A percentile compares a stretch with the other conserved stretches of the same genome.
Evolutionary conservation across 2,329 filamentous ascomycete species (phyloP).

Genomic region (Aspergillus pseudotamarii): DNA sequence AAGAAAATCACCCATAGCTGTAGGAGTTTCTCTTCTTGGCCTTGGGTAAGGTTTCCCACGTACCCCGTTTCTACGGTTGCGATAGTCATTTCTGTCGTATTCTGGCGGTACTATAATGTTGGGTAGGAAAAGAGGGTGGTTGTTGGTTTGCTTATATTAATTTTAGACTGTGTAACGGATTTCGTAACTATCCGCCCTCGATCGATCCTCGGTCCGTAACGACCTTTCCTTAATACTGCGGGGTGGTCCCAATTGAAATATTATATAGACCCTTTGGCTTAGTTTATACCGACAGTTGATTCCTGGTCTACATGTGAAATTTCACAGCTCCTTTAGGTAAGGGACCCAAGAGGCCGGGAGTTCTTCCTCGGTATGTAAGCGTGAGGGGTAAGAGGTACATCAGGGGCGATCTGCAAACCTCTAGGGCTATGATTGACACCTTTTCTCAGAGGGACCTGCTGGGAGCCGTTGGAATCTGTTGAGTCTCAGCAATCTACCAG

Average conservation of each 20-base stretch:
- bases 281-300: background rate
- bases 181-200: background rate
- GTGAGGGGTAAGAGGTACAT: conserved; percentile 1
- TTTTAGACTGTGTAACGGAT: background rate
- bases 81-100: conserved; percentile 13
- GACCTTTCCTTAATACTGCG: background rate
- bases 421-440: background rate
- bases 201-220: background rate
- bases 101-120: background rate
- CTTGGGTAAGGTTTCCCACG: conserved; percentile 78
- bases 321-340: background rate
- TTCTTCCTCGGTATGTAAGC: background rate
- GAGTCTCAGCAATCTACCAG: background rate
- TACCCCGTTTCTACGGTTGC: conserved; percentile 57
- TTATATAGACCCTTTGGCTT: background rate
- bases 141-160: background rate
- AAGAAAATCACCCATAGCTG: conserved; percentile 75
- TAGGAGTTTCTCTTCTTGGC: conserved; percentile 83
- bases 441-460: background rate
- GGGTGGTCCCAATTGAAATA: background rate
- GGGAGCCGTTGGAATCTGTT: background rate
- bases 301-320: background rate
- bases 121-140: background rate
- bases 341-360: background rate
- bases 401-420: background rate